Percentiles rank a stretch among this genome's conserved stretches.
Evolutionary conservation across 2,329 filamentous ascomycete species (phyloP).

Genomic region (Colletotrichum kahawae): DNA sequence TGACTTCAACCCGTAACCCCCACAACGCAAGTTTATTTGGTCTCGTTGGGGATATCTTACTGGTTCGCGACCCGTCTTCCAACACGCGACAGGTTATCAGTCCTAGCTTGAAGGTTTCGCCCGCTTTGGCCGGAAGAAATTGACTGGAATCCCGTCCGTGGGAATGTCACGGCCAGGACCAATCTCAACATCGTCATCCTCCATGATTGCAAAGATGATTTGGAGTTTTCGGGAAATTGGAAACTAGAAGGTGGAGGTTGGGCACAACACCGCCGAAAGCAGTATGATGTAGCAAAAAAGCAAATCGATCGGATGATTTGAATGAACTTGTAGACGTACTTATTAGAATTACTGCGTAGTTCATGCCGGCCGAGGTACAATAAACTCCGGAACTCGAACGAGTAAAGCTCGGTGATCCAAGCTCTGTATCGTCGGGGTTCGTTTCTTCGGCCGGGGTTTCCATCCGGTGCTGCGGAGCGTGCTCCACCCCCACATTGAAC

Average conservation of each 20-base stretch:
- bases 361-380: neutral
- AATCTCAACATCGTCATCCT: neutral
- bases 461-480: neutral
- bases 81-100: neutral
- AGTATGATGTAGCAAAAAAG: neutral
- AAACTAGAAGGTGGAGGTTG: neutral
- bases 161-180: neutral
- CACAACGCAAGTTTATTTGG: neutral
- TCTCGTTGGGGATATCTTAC: neutral
- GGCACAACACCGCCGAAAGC: neutral
- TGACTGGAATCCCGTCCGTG: neutral
- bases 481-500: neutral
- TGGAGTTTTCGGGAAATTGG: neutral
- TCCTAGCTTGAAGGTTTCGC: neutral
- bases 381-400: neutral
- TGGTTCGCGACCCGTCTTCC: neutral
- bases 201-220: neutral
- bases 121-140: neutral
- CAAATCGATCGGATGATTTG: neutral
- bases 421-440: neutral
- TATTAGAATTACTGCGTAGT: neutral
- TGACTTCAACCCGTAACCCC: neutral
- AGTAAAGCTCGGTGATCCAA: neutral
- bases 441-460: neutral
- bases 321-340: neutral